Evolutionary conservation across 1,284 basidiomycete genomes (phyloP).

Genomic region (Blastosporella zonata): DNA sequence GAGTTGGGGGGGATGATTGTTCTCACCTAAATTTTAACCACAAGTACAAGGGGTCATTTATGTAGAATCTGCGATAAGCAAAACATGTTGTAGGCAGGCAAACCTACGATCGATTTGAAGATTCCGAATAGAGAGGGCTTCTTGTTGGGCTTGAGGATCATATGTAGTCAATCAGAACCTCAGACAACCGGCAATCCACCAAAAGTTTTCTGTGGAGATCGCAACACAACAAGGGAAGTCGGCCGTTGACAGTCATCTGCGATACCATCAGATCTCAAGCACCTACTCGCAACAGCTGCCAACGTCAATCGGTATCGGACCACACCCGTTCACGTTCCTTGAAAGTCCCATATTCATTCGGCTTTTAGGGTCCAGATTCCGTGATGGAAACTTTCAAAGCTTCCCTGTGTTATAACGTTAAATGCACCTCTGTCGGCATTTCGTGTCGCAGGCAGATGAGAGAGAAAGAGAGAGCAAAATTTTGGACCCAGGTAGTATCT

Average conservation of each 20-base stretch:
- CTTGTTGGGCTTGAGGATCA: not conserved
- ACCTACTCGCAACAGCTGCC: constrained; percentile 3
- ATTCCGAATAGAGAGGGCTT: not conserved
- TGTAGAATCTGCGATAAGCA: too few species aligned
- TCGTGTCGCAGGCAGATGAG: not conserved
- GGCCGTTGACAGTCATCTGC: constrained; percentile 20
- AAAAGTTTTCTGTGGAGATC: constrained; percentile 11
- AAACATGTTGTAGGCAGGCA: too few species aligned
- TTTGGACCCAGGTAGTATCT: not conserved
- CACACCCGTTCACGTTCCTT: not conserved
- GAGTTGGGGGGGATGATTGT: not conserved
- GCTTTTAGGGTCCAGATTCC: constrained; percentile 4
- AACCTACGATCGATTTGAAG: not conserved
- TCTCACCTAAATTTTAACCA: too few species aligned
- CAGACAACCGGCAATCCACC: constrained; percentile 17
- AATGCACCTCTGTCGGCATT: not conserved
- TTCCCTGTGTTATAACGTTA: not conserved
- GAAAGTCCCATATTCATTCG: constrained; percentile 1
- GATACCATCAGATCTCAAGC: constrained; percentile 20
- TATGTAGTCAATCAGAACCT: not conserved
- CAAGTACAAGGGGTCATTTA: too few species aligned
- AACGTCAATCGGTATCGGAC: constrained; percentile 9
- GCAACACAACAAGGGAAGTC: constrained; percentile 1
- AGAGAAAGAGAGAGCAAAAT: too few species aligned
- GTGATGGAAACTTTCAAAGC: not conserved